Base-by-base conservation (phyloP, 805 yeast genomes). In the Candida dendrica region DNA sequence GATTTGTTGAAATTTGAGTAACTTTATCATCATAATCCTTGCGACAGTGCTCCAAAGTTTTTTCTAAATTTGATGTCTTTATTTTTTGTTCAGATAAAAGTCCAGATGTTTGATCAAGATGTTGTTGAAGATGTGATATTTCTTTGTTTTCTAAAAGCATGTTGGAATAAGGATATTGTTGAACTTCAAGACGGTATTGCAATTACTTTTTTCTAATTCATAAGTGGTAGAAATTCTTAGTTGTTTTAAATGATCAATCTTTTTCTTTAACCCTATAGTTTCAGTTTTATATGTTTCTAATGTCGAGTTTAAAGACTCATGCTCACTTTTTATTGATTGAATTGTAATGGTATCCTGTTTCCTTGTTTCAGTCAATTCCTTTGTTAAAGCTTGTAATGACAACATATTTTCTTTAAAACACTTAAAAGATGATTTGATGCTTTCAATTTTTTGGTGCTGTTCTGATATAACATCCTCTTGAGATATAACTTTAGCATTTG, bases 41-140 rank as follows among this genome's bases (percentile, higher is more conserved):
- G 6, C 56, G 51, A n/a, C 48, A 40, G 1, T 40, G 41, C 8
- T 49, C 53, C 13, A 60, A 34, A 0, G 41, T 39, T 36, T 52
- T 58, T 22, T 50, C 51, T n/a, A 66, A 46, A n/a, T 55, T 52
- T 3, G 42, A 27, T 3, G 59, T 65, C 41, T 60, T 66, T 11
- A 70, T 56, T 41, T 68, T 72, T 47, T 72, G 75, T 42, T 72
- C 77, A 8, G 72, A 68, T 34, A 73, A 55, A 37, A 68, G 61
- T 1, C 76, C 75, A 9, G 74, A 63, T 19, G 66, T 58, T 42
- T 70, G 70, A 52, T 71, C 69, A 6, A 69, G 46, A 39, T 63
- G 68, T 31, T 58, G 44, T 43, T 60, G 64, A 29, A 69, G 47
- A 22, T 56, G 52, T 15, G 55, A 56, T 15, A 69, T 61, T 17